Evolutionary conservation across 805 yeast species (phyloP), one percentile per base, ranked within the genome.

Genomic region (Tanozyma kutaoensis): DNA sequence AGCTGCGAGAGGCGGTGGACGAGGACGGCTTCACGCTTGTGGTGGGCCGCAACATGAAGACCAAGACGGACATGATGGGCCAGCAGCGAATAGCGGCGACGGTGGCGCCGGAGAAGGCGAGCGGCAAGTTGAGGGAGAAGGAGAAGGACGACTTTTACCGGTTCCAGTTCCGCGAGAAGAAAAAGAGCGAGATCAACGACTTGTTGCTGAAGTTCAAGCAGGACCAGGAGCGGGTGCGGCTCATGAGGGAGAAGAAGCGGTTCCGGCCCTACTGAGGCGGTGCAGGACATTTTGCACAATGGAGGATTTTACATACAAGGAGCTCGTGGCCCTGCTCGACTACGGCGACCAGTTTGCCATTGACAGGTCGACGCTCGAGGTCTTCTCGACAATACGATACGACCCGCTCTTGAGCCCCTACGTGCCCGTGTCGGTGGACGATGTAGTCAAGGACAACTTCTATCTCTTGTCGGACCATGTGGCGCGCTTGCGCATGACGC

Each of bases 21-120:
- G 95, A 79, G 37, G 96, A 86, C 48, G 97, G 96, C 3, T 86
- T 86, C 55, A 84, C 94, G 1, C 56, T 80, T 43, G 97, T 86
- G 24, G 93, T 85, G 13, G 84, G 91, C 8, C 66, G 81, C 26
- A 86, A 81, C 45, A 69, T 94, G 36, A 84, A 81, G 61, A 74
- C 91, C 3, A 69, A 76, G 49, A 71, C 73, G 35, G 80, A 80
- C 34, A 62, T 84, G 22, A 38, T 73, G 48, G 80, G 80, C 23
- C 66, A 57, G 31, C 52, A 57, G 36, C 17, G 17, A 15, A 38
- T 46, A 17, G 57, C 65, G 3, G 50, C 54, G 15, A 53, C 56
- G 19, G 52, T 48, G 11, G 57, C 45, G 36, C 42, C 40, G 30
- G 58, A 48, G 3, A 58, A 52, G 30, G 52, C 57, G 11, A 54